Evolutionary conservation across 1,139 yeast genomes (phyloP), one percentile per base, ranked within the genome.

Genomic region (Lipomyces yarrowii): DNA sequence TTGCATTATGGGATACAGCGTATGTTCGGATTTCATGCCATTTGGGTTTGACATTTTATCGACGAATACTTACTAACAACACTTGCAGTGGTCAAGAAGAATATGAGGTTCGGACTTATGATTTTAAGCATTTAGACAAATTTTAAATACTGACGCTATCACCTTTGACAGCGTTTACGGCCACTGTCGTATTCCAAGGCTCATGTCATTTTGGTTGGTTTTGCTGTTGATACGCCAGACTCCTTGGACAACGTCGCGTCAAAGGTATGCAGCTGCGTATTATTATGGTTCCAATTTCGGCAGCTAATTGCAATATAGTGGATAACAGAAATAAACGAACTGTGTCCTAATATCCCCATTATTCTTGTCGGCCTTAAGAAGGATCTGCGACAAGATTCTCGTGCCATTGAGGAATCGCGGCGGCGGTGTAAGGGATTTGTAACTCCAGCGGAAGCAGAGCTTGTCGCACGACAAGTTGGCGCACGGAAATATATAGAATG

Each of bases 1-100:
- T 93, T 68, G 96, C 97, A 1, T 79, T 93, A 52, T 93, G 98
- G 98, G 98, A 93, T 77, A 93, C 98, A 3, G 98, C 98, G 77
- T 75, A 72, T 57, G 77, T 73, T 23, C 42, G 18, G 8, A 13
- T 37, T 37, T 15, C 55, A 2, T 51, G 11, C 58, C 53, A 33
- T 26, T 57, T 30, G 33, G 15, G 10, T 54, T 37, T 30, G 18
- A 7, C n/a, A 8, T n/a, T 42, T 42, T 42, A 18, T 18, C 23
- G 8, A 21, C 21, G 18, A 42, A 42, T 8, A 15, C 18, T 8
- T n/a, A 26, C 48, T 42, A 42, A 42, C 21, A 18, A 15, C 3
- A 4, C 21, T 42, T 6, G n/a, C 53, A 75, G 78, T 1, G 98
- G 98, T 4, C 98, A 92, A 78, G 98, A 92, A 80, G 98, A 79